Evolutionary conservation across 148 eudicot species (phyloP).

Genomic region (Simmondsia chinensis): DNA sequence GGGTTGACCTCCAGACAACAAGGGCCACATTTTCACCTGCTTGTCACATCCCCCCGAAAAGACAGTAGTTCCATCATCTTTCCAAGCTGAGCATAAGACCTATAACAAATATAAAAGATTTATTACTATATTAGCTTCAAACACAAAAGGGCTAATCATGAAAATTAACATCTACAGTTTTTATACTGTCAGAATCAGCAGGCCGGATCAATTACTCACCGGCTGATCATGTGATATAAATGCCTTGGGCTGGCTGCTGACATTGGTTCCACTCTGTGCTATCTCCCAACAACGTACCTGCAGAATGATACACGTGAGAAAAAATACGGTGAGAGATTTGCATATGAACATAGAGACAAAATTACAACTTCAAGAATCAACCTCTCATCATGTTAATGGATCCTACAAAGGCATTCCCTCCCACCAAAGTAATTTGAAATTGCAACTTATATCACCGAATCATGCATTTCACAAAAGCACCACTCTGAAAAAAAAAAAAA

Average conservation of each 20-base stretch:
- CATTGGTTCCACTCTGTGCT: conserved; percentile 40
- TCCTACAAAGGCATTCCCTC: no score
- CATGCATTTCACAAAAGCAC: no score
- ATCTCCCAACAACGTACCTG: conserved; percentile 97
- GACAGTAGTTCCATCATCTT: conserved; percentile 91
- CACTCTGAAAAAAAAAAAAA: no score
- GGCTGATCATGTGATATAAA: conserved; percentile 83
- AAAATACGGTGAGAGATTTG: background rate
- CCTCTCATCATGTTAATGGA: no score
- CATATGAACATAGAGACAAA: no score
- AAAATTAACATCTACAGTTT: background rate
- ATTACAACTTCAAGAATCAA: no score
- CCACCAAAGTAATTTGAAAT: no score
- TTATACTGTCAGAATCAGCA: no score
- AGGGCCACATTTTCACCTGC: conserved; percentile 95
- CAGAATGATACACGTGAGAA: background rate
- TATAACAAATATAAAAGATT: conserved; percentile 9
- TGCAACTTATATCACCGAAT: no score
- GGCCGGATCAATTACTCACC: no score
- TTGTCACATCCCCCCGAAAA: conserved; percentile 98
- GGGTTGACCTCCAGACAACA: conserved; percentile 64
- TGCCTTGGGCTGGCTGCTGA: conserved; percentile 61
- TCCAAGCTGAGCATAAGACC: conserved; percentile 95
- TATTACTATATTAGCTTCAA: background rate
- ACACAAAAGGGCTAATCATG: background rate